Evolutionary conservation across 2,329 filamentous ascomycete species (phyloP), one percentile per base, ranked within the genome.

Genomic region (Trichoderma asperellum): DNA sequence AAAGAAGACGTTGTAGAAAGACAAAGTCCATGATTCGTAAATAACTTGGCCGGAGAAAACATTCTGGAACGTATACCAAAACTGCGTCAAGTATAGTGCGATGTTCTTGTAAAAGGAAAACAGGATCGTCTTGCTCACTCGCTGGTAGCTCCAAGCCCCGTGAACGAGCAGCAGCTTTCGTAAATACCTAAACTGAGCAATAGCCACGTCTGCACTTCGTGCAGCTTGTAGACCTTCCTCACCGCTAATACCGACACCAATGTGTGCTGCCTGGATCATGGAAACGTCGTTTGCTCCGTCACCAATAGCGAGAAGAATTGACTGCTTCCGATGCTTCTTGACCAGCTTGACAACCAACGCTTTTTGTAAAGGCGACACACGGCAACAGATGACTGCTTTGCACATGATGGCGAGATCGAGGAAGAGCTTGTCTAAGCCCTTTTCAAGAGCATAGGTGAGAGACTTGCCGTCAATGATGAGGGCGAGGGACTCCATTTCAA

Each of bases 61-160:
- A 80, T 99, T 99, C 87, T 97, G 94, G 84, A 99, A 99, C 0
- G 94, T 93, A 81, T 96, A 98, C 92, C 96, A 99, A 79, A 99
- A 99, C 79, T 99, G 96, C 70, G 96, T 99, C 92, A 99, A 94
- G 82, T 98, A 99, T 71, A 99, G 85, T 24, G 94, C 91, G 74
- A 98, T 97, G 82, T 99, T 99, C 86, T 99, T 99, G 86, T 99
- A 99, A 80, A 98, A 99, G 7, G 96, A 98, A 82, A 97, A 99
- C 72, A 99, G 81, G 75, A 99, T 98, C 70, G 97, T 94, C 83
- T 97, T 97, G 86, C 92, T 95, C 78, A 99, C 91, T 70, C 96
- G 92, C 79, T 97, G 95, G 78, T 99, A 99, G 78, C 93, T 97
- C 96, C 96, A 99, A 6, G 94, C 91, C 29, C 96, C 96, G 77